phyloP scores from a whole-genome alignment of 2,329 filamentous ascomycete species.

The Pseudogymnoascus sp. region DNA sequence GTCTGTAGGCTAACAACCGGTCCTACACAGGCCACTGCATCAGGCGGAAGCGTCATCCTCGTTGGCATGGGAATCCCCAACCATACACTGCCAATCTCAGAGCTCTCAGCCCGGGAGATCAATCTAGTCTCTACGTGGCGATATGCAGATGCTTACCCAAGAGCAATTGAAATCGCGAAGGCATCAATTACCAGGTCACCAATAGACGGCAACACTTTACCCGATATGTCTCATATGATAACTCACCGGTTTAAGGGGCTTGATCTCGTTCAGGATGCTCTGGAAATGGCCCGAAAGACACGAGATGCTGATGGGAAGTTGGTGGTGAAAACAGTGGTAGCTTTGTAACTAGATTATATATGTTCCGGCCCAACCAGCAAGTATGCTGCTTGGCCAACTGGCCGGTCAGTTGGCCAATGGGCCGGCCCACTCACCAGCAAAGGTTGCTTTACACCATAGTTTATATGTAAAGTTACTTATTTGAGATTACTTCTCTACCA shows the following conservation, averaged over 20 bases:
- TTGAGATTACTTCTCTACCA: too few species aligned
- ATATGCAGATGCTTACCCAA: constrained; percentile 10
- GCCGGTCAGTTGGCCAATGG: too few species aligned
- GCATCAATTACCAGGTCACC: neutral
- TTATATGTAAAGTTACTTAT: too few species aligned
- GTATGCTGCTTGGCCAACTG: too few species aligned
- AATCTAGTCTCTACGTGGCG: constrained; percentile 10
- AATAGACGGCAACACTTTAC: constrained; percentile 32
- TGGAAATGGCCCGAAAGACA: constrained; percentile 70
- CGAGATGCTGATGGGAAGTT: constrained; percentile 27
- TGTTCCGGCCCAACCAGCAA: neutral
- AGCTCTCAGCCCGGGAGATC: constrained; percentile 7
- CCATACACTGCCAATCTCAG: neutral
- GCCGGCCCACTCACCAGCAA: too few species aligned
- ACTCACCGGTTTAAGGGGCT: constrained; percentile 72
- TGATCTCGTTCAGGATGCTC: constrained; percentile 79
- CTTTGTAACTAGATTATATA: neutral
- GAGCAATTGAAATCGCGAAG: neutral
- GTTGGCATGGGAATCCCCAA: neutral
- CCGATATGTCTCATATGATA: constrained; percentile 72
- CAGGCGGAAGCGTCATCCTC: constrained; percentile 42
- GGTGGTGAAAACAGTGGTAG: constrained; percentile 27
- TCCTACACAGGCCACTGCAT: constrained; percentile 42
- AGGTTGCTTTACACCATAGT: too few species aligned
- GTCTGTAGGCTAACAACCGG: too few species aligned